Base-by-base conservation (phyloP, 305 asterid genomes). In the Withania somnifera region DNA sequence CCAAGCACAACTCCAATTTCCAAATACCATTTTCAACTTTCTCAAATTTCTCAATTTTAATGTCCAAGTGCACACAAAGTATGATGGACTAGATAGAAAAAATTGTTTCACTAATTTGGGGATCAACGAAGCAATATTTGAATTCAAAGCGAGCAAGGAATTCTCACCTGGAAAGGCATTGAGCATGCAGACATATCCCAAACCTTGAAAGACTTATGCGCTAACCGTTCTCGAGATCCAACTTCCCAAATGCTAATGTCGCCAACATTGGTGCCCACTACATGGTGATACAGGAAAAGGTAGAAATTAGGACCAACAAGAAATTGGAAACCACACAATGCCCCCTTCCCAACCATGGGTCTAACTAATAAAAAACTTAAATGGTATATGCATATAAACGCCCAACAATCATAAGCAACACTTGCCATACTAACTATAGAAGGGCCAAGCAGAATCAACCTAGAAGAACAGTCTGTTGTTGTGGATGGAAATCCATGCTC, bases 401-500 rank as follows among this genome's bases (percentile, higher is more conserved):
- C 15, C 45, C 80, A 75, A 19, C 20, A 67, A n/a, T 75, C 61
- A 50, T 50, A 75, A 15, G 22, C 17, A 75, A 47, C 30, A 15
- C 76, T 66, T 68, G 53, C n/a, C 77, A 2, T 38, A 38, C 28
- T 28, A 50, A 75, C 61, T 75, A 50, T 15, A 75, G 66, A 42
- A 24, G 52, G 56, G 36, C 60, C 68, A 61, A 68, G 30, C 81
- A 79, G 68, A 58, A 81, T 58, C 79, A 85, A 95, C 99, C 98
- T 86, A 96, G 90, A 87, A 96, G 99, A 83, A 96, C 90, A 54
- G 98, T 96, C 85, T 94, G 98, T 82, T 93, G 98, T 85, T 90
- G 97, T 20, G 98, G 98, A 88, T 96, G 99, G 87, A 94, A 96
- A 86, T 96, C 98, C 98, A 96, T 88, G 94, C 99, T 94, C 99